Conservation (phyloP, 768 basidiomycete species). For the Gyrodon lividus region DNA sequence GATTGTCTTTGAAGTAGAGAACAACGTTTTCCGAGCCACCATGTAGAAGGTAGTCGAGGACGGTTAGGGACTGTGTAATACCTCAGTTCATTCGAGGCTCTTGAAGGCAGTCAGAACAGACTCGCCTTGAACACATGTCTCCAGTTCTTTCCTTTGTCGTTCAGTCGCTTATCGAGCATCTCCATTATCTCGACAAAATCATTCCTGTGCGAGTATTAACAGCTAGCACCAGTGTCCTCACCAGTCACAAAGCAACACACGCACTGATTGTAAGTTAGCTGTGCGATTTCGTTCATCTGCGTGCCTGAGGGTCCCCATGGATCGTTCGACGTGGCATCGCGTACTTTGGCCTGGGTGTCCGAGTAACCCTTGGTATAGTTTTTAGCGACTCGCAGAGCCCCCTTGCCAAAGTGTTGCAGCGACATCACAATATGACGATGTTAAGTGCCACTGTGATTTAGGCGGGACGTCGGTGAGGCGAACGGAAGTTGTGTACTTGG, state of each 20-base stretch:
- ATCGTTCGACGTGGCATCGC: slow-evolving; percentile 96
- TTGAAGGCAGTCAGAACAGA: neutral
- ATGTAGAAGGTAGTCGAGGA: slow-evolving; percentile 94
- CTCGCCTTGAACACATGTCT: slow-evolving; percentile 96
- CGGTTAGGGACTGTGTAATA: slow-evolving; percentile 68
- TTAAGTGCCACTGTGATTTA: neutral
- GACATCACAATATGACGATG: slow-evolving; percentile 37
- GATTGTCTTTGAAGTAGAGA: slow-evolving; percentile 95
- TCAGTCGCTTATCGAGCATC: slow-evolving; percentile 97
- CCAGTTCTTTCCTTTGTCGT: slow-evolving; percentile 99
- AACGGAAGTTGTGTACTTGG: slow-evolving; percentile 5
- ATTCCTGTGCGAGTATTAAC: slow-evolving; percentile 43
- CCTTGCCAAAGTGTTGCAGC: slow-evolving; percentile 81
- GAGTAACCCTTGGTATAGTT: slow-evolving; percentile 97
- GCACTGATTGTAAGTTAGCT: slow-evolving; percentile 95
- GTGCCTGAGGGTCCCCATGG: slow-evolving; percentile 97
- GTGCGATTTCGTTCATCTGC: slow-evolving; percentile 99
- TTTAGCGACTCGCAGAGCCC: slow-evolving; percentile 84
- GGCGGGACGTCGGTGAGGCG: neutral
- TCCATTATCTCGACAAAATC: slow-evolving; percentile 99
- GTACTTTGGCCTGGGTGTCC: slow-evolving; percentile 91
- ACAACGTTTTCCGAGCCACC: slow-evolving; percentile 98
- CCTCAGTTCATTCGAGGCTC: slow-evolving; percentile 6
- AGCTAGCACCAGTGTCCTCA: neutral
- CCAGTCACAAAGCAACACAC: slow-evolving; percentile 24